These are phyloP conservation scores for Chaetomiaceae sp. DNA, from an alignment of 2,329 filamentous ascomycete genomes.

Conservation along the genomic window DNA sequence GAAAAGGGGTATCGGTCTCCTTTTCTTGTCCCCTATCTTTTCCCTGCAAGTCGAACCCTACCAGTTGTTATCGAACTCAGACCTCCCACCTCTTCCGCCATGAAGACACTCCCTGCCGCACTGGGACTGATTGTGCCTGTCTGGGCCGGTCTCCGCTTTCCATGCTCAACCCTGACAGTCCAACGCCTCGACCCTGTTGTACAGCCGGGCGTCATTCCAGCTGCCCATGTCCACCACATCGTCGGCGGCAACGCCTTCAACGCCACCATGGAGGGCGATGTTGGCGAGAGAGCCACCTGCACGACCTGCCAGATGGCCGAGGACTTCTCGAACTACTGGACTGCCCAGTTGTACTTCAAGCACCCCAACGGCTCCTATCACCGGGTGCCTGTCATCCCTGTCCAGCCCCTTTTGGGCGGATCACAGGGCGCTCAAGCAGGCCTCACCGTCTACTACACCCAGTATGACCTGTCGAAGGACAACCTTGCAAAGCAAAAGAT, in stretches of 20 bases:
- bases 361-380: slow-evolving; percentile 28
- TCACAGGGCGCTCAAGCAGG: slow-evolving; percentile 25
- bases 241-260: slow-evolving; percentile 28
- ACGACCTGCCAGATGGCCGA: slow-evolving; percentile 30
- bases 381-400: slow-evolving; percentile 21
- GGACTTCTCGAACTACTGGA: slow-evolving; percentile 31
- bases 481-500: slow-evolving; percentile 25
- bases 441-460: slow-evolving; percentile 25
- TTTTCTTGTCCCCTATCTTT: too few species aligned
- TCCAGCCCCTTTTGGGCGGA: slow-evolving; percentile 13
- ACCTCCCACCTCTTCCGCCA: neutral
- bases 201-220: slow-evolving; percentile 24
- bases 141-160: slow-evolving; percentile 28
- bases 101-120: neutral
- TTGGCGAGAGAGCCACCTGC: slow-evolving; percentile 22
- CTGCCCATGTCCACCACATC: slow-evolving; percentile 27
- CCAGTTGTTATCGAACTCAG: too few species aligned
- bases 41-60: too few species aligned
- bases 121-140: slow-evolving; percentile 17
- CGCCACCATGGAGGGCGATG: slow-evolving; percentile 25
- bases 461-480: slow-evolving; percentile 25
- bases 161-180: slow-evolving; percentile 28
- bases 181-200: slow-evolving; percentile 28
- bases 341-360: slow-evolving; percentile 27
- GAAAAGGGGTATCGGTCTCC: too few species aligned